Conservation (phyloP, 1,284 basidiomycete genomes). For the Sparassis latifolia region DNA sequence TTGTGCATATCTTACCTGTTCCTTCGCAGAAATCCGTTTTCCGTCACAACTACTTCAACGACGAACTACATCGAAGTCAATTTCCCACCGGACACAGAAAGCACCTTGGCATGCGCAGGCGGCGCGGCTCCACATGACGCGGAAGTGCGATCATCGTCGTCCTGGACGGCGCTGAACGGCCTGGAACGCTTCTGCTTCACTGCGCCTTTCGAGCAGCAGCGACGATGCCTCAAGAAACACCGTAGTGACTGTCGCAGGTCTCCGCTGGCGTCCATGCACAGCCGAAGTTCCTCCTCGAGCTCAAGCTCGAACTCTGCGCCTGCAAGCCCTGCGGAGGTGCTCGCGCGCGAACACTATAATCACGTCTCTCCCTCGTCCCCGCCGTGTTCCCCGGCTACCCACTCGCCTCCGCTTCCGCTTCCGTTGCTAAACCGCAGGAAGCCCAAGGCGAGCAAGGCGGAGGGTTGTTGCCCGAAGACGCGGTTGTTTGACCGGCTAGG, state of each 20-base stretch:
- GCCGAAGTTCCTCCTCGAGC: too few species aligned
- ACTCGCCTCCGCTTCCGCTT: conserved; percentile 13
- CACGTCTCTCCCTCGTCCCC: conserved; percentile 13
- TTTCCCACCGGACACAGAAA: conserved; percentile 13
- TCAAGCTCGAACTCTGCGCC: too few species aligned
- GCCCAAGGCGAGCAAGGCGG: too few species aligned
- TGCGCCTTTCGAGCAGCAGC: conserved; percentile 13
- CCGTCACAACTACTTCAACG: conserved; percentile 44
- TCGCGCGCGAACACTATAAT: conserved; percentile 26
- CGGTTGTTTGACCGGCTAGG: conserved; percentile 22
- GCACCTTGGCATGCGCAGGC: too few species aligned
- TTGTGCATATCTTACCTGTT: too few species aligned
- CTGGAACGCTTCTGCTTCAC: conserved; percentile 18
- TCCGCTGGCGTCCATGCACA: too few species aligned
- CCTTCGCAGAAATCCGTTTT: conserved; percentile 44
- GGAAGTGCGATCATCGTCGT: conserved; percentile 12
- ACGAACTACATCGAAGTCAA: conserved; percentile 37
- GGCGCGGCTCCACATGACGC: conserved; percentile 8
- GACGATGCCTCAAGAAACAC: conserved; percentile 19
- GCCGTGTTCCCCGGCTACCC: conserved; percentile 8
- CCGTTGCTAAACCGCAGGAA: too few species aligned
- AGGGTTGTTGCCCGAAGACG: too few species aligned
- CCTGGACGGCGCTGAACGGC: conserved; percentile 15
- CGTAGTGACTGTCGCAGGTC: conserved; percentile 7
- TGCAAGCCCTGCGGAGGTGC: conserved; percentile 24